These are phyloP conservation scores for Solanum chaucha DNA, from an alignment of 257 asterid species.

Conservation along the genomic window DNA sequence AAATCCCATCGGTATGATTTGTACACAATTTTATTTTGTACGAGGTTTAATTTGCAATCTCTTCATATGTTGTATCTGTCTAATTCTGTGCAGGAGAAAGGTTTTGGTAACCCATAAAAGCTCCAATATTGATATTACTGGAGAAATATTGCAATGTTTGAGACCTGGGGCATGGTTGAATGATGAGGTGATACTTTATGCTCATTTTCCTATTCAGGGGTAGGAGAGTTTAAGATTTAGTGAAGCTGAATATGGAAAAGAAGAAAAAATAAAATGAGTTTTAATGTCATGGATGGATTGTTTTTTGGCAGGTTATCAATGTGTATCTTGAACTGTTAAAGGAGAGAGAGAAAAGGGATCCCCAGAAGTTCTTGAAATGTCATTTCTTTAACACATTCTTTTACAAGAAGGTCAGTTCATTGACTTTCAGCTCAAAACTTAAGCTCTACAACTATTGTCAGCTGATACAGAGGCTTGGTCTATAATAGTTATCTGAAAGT, in stretches of 20 bases:
- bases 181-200: slow-evolving; percentile 58
- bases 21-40: neutral
- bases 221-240: neutral
- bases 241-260: neutral
- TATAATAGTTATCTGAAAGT: neutral
- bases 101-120: slow-evolving; percentile 49
- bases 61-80: neutral
- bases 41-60: neutral
- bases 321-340: slow-evolving; percentile 74
- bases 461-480: neutral
- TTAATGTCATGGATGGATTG: neutral
- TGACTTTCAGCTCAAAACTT: neutral
- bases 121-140: slow-evolving; percentile 75
- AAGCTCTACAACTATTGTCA: neutral
- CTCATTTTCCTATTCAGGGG: neutral
- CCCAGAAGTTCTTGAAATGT: slow-evolving; percentile 71
- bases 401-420: slow-evolving; percentile 62
- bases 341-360: slow-evolving; percentile 84
- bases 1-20: slow-evolving; percentile 35
- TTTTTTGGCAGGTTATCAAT: slow-evolving; percentile 68
- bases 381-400: slow-evolving; percentile 88
- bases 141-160: slow-evolving; percentile 68
- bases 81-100: slow-evolving; percentile 32
- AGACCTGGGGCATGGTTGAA: slow-evolving; percentile 70
- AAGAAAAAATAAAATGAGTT: neutral